These are phyloP conservation scores for Fusarium newnesense DNA, from an alignment of 2,329 filamentous ascomycete genomes.

Conservation along the genomic window DNA sequence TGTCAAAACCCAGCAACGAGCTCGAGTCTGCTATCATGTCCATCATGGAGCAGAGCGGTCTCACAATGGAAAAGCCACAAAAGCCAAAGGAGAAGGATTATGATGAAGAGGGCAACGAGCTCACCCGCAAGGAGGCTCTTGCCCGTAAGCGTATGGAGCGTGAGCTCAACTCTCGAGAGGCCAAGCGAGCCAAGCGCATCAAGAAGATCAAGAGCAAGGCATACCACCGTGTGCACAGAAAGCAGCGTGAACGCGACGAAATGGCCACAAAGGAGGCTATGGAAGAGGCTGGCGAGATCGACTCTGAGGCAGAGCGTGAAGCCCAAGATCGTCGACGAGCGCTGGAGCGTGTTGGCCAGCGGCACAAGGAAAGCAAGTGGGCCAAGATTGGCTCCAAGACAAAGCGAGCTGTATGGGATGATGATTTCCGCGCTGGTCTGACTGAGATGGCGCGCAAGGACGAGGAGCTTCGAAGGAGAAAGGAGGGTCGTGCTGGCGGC, in stretches of 20 bases:
- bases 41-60: slow-evolving; percentile 89
- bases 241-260: slow-evolving; percentile 68
- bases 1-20: slow-evolving; percentile 76
- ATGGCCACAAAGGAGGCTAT: slow-evolving; percentile 62
- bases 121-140: slow-evolving; percentile 76
- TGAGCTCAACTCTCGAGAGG: slow-evolving; percentile 88
- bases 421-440: slow-evolving; percentile 81
- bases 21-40: slow-evolving; percentile 87
- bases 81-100: slow-evolving; percentile 69
- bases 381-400: slow-evolving; percentile 84
- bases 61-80: slow-evolving; percentile 62
- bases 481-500: slow-evolving; percentile 73
- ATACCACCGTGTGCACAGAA: slow-evolving; percentile 91
- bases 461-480: slow-evolving; percentile 81
- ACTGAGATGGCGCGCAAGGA: slow-evolving; percentile 84
- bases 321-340: slow-evolving; percentile 78
- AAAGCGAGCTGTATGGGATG: slow-evolving; percentile 87
- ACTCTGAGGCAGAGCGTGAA: slow-evolving; percentile 73
- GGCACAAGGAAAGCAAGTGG: slow-evolving; percentile 92
- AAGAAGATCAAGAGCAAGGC: slow-evolving; percentile 99
- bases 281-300: slow-evolving; percentile 67
- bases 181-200: slow-evolving; percentile 88
- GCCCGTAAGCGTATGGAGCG: slow-evolving; percentile 81
- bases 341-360: slow-evolving; percentile 84
- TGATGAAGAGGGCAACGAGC: slow-evolving; percentile 75